phyloP scores from a whole-genome alignment of 352 stramenopile genomes.

The Phytopythium chamaehyphon region DNA sequence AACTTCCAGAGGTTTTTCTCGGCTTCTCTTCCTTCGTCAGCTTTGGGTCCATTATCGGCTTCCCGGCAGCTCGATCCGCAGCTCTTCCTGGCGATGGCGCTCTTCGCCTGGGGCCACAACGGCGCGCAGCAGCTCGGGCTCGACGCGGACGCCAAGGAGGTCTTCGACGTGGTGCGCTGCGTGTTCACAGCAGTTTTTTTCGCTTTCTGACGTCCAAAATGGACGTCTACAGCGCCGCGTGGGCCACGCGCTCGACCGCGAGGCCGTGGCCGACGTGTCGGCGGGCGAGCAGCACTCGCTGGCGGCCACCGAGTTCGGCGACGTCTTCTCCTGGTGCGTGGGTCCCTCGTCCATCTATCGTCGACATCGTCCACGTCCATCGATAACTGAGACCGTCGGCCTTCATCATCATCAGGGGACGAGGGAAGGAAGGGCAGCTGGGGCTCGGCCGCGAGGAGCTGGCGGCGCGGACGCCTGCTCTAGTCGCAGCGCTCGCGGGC shows the following conservation, averaged over 20 bases:
- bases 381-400: too few species aligned
- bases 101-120: constrained; percentile 77
- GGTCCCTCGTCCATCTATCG: too few species aligned
- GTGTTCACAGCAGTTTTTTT: not conserved
- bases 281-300: constrained; percentile 72
- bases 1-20: too few species aligned
- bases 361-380: too few species aligned
- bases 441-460: constrained; percentile 37
- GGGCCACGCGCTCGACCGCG: constrained; percentile 32
- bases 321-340: constrained; percentile 68
- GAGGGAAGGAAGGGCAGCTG: constrained; percentile 66
- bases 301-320: constrained; percentile 75
- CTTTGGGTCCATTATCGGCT: too few species aligned
- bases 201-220: not conserved
- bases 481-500: constrained; percentile 45
- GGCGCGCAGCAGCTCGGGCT: constrained; percentile 68
- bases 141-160: constrained; percentile 36
- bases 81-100: constrained; percentile 62
- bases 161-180: constrained; percentile 46
- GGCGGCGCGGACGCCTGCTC: constrained; percentile 30
- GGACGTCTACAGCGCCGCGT: constrained; percentile 44
- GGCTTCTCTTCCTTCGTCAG: too few species aligned
- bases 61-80: too few species aligned
- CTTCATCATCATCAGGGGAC: constrained; percentile 25
- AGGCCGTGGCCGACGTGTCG: constrained; percentile 71